Evolutionary conservation across 148 eudicot genomes (phyloP).

Genomic region (Salicornia ramosissima): DNA sequence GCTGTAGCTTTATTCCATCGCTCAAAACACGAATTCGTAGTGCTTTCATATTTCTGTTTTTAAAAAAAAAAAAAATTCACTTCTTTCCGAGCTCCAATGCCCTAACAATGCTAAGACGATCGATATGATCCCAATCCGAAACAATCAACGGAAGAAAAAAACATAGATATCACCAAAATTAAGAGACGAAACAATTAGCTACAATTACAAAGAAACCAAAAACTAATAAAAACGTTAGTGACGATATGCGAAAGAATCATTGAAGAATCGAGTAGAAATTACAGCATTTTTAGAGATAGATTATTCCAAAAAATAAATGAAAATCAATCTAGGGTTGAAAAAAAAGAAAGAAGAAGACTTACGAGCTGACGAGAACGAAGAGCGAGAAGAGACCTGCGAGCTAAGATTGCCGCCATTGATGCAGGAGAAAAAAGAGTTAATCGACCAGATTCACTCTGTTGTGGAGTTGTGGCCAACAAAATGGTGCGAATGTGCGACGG

Average conservation of each 20-base stretch:
- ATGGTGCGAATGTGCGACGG: background rate
- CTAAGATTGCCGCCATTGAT: constrained; percentile 61
- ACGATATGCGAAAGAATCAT: background rate
- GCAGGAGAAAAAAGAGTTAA: background rate
- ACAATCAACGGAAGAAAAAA: background rate
- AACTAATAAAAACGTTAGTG: too few relatives aligned
- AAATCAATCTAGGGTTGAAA: constrained; percentile 18
- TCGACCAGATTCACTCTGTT: constrained; percentile 9
- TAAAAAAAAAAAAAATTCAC: too few relatives aligned
- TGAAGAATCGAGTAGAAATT: background rate
- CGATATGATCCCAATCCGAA: background rate
- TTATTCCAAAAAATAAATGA: background rate
- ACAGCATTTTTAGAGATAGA: background rate
- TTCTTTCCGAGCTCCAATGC: background rate
- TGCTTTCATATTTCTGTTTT: background rate
- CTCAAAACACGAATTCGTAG: background rate
- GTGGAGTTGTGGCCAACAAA: background rate
- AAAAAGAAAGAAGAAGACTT: constrained; percentile 17
- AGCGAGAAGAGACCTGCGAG: constrained; percentile 59
- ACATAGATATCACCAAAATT: background rate
- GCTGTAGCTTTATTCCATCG: background rate
- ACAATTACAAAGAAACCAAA: background rate
- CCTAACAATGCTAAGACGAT: constrained; percentile 6
- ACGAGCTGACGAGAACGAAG: constrained; percentile 64
- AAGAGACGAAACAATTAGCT: background rate